phyloP scores from a whole-genome alignment of 306 rosid species.

The Prunus armeniaca region DNA sequence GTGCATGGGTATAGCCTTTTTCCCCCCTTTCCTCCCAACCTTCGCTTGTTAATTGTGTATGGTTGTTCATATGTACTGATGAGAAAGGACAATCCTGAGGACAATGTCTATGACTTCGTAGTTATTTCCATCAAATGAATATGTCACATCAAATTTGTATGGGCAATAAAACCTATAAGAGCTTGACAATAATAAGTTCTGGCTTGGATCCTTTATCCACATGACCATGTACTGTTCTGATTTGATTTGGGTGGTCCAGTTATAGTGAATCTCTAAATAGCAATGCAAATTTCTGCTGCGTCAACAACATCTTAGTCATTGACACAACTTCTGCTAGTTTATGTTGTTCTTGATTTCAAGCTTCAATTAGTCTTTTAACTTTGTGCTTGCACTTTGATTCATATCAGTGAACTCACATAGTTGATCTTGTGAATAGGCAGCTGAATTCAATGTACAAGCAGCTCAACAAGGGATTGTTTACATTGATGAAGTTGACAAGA shows the following conservation, averaged over 20 bases:
- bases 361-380: background rate
- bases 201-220: background rate
- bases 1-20: background rate
- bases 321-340: background rate
- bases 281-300: background rate
- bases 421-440: slow-evolving; percentile 57
- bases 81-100: background rate
- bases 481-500: slow-evolving; percentile 98
- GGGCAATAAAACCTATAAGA: background rate
- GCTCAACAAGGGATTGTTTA: slow-evolving; percentile 98
- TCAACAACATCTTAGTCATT: background rate
- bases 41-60: background rate
- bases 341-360: background rate
- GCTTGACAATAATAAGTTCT: background rate
- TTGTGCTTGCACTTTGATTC: background rate
- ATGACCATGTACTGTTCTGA: background rate
- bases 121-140: background rate
- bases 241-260: background rate
- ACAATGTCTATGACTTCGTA: background rate
- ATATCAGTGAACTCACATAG: slow-evolving; percentile 20
- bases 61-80: background rate
- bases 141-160: background rate
- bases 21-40: background rate
- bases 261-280: background rate
- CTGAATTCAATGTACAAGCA: slow-evolving; percentile 94